phyloP scores from a whole-genome alignment of 352 stramenopile genomes.

The Pythium apleroticum region DNA sequence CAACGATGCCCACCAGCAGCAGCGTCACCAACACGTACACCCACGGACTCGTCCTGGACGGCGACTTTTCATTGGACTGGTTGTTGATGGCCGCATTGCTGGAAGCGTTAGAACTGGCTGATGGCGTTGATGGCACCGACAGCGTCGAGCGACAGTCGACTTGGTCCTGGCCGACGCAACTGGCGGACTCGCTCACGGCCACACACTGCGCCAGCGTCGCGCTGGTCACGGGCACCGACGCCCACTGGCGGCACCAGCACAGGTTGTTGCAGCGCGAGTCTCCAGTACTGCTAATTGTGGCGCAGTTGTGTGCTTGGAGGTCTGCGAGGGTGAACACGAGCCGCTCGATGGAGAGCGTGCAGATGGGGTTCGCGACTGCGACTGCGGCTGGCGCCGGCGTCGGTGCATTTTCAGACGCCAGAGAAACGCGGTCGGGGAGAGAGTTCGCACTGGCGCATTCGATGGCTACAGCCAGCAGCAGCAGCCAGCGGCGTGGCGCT shows the following conservation, averaged over 20 bases:
- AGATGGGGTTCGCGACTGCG: slow-evolving; percentile 30
- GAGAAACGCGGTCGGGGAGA: neutral
- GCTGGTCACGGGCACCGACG: slow-evolving; percentile 3
- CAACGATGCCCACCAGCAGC: slow-evolving; percentile 32
- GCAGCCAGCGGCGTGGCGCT: neutral
- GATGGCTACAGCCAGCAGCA: neutral
- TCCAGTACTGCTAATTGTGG: neutral
- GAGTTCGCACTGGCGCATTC: neutral
- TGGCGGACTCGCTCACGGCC: slow-evolving; percentile 1
- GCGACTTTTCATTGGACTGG: neutral
- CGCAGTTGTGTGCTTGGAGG: slow-evolving; percentile 10
- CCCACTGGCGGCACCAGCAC: slow-evolving; percentile 27
- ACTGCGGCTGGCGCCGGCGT: neutral
- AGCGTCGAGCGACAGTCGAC: slow-evolving; percentile 14
- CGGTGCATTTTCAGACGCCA: neutral
- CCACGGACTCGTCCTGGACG: slow-evolving; percentile 23
- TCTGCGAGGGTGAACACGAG: slow-evolving; percentile 32
- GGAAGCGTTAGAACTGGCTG: neutral
- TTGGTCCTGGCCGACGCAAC: slow-evolving; percentile 6
- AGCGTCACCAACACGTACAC: slow-evolving; percentile 42
- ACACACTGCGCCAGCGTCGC: slow-evolving; percentile 22
- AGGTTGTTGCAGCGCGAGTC: slow-evolving; percentile 12
- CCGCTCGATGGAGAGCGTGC: slow-evolving; percentile 41
- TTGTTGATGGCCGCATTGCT: neutral
- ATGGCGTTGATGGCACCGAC: neutral